Evolutionary conservation across 169 alveolate genomes (phyloP).

Genomic region (Eimeria sp.): DNA sequence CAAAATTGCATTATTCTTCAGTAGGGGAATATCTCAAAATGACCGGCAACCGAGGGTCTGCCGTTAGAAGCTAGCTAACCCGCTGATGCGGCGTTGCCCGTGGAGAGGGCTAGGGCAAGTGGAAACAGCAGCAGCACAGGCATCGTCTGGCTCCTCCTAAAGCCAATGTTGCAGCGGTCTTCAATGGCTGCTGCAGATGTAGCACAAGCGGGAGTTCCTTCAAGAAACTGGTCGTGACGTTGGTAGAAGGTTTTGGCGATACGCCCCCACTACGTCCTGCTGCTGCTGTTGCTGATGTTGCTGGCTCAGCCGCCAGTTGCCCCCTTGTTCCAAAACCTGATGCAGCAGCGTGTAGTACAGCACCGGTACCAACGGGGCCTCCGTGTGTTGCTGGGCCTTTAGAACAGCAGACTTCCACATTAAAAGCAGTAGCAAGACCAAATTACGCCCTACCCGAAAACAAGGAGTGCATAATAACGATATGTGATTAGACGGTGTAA

Average conservation of each 20-base stretch:
- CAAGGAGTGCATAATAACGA: background rate
- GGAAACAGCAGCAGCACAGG: slow-evolving; percentile 41
- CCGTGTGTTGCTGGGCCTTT: background rate
- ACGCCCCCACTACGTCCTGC: background rate
- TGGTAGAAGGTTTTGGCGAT: background rate
- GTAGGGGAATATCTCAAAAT: background rate
- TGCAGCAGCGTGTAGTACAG: slow-evolving; percentile 1
- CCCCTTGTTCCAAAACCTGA: background rate
- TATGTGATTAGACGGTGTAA: background rate
- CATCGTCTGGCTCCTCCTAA: slow-evolving; percentile 37
- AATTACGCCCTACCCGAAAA: background rate
- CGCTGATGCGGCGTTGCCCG: slow-evolving; percentile 6
- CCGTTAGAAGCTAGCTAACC: background rate
- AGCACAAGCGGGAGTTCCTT: background rate
- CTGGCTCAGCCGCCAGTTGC: background rate
- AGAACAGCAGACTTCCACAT: background rate
- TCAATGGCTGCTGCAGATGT: background rate
- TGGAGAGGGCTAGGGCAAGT: slow-evolving; percentile 9
- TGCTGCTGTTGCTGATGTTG: background rate
- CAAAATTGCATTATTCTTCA: background rate
- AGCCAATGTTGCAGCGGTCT: slow-evolving; percentile 28
- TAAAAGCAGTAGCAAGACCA: background rate
- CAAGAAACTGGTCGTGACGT: background rate
- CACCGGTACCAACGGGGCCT: background rate
- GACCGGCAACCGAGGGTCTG: background rate